phyloP scores from a whole-genome alignment of 2,329 filamentous ascomycete genomes.

The Rutstroemia sp. region DNA sequence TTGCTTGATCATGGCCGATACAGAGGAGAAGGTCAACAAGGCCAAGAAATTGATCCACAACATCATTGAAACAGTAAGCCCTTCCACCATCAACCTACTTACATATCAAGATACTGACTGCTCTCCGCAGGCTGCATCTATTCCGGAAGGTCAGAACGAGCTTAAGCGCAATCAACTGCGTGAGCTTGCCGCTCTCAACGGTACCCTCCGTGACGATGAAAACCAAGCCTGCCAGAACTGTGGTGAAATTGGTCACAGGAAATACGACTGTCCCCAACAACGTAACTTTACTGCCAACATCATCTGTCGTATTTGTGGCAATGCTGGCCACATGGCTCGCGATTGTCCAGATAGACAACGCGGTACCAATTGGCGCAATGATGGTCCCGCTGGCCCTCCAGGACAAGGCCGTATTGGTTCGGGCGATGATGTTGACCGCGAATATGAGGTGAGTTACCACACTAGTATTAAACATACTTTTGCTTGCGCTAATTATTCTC shows the following conservation, averaged over 20 bases:
- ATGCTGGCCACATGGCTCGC: conserved; percentile 95
- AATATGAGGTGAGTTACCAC: conserved; percentile 72
- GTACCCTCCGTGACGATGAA: conserved; percentile 96
- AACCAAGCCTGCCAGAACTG: conserved; percentile 99
- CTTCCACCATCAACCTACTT: not conserved
- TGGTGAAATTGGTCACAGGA: conserved; percentile 96
- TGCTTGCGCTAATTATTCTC: conserved; percentile 31
- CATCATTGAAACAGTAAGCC: conserved; percentile 90
- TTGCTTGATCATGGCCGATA: conserved; percentile 99
- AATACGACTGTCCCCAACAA: conserved; percentile 96
- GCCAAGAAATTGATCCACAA: conserved; percentile 98
- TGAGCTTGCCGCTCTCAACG: conserved; percentile 95
- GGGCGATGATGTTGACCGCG: conserved; percentile 82
- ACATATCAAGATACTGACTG: conserved; percentile 26
- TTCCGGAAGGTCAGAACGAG: conserved; percentile 97
- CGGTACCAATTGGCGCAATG: conserved; percentile 87
- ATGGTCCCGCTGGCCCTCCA: conserved; percentile 46
- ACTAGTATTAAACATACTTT: not conserved
- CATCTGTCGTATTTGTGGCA: conserved; percentile 96
- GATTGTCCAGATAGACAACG: conserved; percentile 82
- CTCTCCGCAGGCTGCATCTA: conserved; percentile 74
- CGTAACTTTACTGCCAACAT: conserved; percentile 99
- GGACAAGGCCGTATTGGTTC: conserved; percentile 52
- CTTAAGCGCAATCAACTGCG: conserved; percentile 97
- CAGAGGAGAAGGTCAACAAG: conserved; percentile 98